Evolutionary conservation across 2,329 filamentous ascomycete genomes (phyloP).

Genomic region (Nannizziopsis arthrosporioides): DNA sequence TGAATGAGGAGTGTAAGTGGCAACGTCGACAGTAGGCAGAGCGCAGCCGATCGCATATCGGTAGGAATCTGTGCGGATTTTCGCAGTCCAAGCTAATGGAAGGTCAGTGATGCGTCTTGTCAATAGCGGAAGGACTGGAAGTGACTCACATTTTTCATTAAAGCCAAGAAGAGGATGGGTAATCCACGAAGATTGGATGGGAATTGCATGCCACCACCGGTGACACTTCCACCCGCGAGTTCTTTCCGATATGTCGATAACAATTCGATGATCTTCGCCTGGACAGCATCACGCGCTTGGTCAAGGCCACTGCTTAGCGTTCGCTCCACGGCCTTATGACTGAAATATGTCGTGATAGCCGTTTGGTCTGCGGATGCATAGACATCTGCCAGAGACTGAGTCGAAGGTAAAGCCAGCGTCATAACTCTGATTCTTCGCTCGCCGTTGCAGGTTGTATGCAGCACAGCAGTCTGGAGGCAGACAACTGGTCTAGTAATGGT

Average conservation of each 20-base stretch:
- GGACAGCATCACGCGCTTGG: conserved; percentile 77
- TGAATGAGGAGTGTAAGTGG: conserved; percentile 82
- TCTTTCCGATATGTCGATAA: conserved; percentile 95
- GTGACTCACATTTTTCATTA: conserved; percentile 82
- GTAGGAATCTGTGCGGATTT: conserved; percentile 90
- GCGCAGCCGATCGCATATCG: conserved; percentile 82
- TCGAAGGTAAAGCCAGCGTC: conserved; percentile 86
- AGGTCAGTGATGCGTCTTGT: conserved; percentile 17
- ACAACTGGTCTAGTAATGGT: conserved; percentile 82
- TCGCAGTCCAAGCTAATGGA: conserved; percentile 55
- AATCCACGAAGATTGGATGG: conserved; percentile 82
- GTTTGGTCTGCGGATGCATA: conserved; percentile 93
- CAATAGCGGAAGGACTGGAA: neutral
- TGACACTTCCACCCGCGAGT: conserved; percentile 88
- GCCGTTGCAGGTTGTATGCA: conserved; percentile 96
- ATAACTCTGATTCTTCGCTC: conserved; percentile 90
- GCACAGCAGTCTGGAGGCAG: conserved; percentile 83
- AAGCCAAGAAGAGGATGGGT: conserved; percentile 77
- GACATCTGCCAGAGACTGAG: conserved; percentile 75
- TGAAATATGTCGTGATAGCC: conserved; percentile 87
- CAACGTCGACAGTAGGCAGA: conserved; percentile 87
- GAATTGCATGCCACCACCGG: conserved; percentile 81
- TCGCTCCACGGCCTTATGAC: conserved; percentile 92
- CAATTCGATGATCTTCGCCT: conserved; percentile 83
- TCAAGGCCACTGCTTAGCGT: conserved; percentile 77